A percentile compares a stretch with the other conserved stretches of the same genome.
Evolutionary conservation across 352 stramenopile species (phyloP).

Genomic region (Pythium myriotylum): DNA sequence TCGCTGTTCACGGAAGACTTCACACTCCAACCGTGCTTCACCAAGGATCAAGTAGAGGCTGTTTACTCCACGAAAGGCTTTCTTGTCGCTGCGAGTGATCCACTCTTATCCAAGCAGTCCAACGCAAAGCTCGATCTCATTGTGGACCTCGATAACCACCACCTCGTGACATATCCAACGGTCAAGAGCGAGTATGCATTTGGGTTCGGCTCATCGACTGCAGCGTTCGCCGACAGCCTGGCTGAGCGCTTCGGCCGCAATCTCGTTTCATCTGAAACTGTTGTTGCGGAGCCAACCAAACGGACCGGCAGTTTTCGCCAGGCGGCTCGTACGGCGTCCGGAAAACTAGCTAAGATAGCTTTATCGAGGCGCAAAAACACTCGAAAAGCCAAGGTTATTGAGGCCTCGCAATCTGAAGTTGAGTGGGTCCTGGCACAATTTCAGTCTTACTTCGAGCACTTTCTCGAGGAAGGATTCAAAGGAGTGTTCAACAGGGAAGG

Average conservation of each 20-base stretch:
- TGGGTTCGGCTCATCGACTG: slow-evolving; percentile 45
- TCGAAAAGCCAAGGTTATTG: slow-evolving; percentile 8
- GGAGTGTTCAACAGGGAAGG: slow-evolving; percentile 22
- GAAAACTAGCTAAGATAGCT: slow-evolving; percentile 14
- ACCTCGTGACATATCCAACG: slow-evolving; percentile 57
- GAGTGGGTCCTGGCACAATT: slow-evolving; percentile 69
- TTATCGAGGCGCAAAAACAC: slow-evolving; percentile 16
- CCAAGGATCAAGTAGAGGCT: slow-evolving; percentile 28
- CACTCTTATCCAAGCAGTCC: slow-evolving; percentile 55
- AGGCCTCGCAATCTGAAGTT: slow-evolving; percentile 40
- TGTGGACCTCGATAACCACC: slow-evolving; percentile 57
- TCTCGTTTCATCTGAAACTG: neutral
- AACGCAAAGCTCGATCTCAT: slow-evolving; percentile 56
- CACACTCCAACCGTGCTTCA: slow-evolving; percentile 53
- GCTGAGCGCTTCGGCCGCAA: slow-evolving; percentile 36
- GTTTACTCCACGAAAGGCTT: slow-evolving; percentile 45
- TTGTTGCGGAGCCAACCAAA: slow-evolving; percentile 14
- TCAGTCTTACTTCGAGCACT: slow-evolving; percentile 63
- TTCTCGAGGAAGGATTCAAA: slow-evolving; percentile 45
- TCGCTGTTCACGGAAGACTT: slow-evolving; percentile 43
- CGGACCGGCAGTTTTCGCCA: slow-evolving; percentile 15
- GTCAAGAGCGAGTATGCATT: slow-evolving; percentile 56
- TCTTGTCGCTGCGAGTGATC: slow-evolving; percentile 56
- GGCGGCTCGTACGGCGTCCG: slow-evolving; percentile 17
- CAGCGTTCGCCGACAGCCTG: slow-evolving; percentile 36